These are phyloP conservation scores for Salinomyces thailandicus DNA, from an alignment of 2,329 filamentous ascomycete genomes.

Conservation along the genomic window DNA sequence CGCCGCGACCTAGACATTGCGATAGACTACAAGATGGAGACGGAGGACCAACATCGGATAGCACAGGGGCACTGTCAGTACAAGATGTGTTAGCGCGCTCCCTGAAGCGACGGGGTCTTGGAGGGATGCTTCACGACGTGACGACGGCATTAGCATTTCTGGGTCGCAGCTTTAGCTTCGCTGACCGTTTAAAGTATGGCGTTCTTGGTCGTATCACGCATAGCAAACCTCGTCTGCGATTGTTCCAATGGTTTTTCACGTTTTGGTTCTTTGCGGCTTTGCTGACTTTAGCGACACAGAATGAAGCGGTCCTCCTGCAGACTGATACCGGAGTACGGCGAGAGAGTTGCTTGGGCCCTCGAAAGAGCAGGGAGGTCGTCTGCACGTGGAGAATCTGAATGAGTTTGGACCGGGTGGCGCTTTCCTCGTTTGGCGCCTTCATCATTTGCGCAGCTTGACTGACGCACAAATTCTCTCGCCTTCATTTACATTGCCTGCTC, in stretches of 20 bases:
- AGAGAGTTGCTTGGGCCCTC: no score
- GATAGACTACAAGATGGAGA: constrained; percentile 71
- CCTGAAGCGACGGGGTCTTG: no score
- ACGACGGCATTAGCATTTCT: constrained; percentile 7
- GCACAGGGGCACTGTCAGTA: constrained; percentile 65
- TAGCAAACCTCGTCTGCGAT: no score
- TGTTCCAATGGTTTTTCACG: no score
- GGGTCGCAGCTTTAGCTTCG: constrained; percentile 30
- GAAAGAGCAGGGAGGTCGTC: no score
- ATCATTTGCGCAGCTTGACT: neutral
- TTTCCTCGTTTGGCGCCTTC: neutral
- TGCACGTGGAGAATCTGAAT: no score
- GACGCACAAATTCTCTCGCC: neutral
- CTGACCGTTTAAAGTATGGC: constrained; percentile 17
- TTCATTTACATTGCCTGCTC: neutral
- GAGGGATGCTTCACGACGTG: constrained; percentile 2
- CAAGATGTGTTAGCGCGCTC: constrained; percentile 52
- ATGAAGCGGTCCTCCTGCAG: no score
- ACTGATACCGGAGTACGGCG: no score
- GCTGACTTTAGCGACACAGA: no score
- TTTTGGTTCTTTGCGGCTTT: no score
- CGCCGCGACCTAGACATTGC: constrained; percentile 87
- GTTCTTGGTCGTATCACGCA: no score
- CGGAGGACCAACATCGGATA: constrained; percentile 59
- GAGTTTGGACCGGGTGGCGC: neutral